These are phyloP conservation scores for Aspergillus sp. DNA, from an alignment of 2,329 filamentous ascomycete species.

Conservation along the genomic window DNA sequence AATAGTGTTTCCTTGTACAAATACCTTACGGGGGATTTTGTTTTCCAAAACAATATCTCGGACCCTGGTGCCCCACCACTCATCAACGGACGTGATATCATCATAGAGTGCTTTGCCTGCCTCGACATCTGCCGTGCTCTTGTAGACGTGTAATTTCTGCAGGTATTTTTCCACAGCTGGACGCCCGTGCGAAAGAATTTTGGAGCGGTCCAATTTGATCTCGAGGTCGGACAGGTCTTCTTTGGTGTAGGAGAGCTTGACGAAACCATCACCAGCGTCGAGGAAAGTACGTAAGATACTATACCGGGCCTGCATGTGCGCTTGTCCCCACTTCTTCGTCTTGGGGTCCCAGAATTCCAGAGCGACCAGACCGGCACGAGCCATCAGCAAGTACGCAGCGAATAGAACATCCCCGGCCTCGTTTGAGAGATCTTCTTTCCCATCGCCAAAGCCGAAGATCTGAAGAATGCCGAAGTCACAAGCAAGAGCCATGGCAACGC, in stretches of 20 bases:
- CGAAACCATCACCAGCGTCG: conserved; percentile 81
- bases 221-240: conserved; percentile 78
- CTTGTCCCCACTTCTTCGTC: conserved; percentile 86
- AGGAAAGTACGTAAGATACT: conserved; percentile 77
- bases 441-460: conserved; percentile 89
- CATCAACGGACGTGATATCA: conserved; percentile 77
- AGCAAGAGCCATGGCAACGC: conserved; percentile 85
- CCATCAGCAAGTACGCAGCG: conserved; percentile 88
- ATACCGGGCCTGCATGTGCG: conserved; percentile 88
- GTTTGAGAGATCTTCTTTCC: conserved; percentile 67
- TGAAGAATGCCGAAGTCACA: conserved; percentile 87
- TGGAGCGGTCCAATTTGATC: conserved; percentile 78
- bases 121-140: conserved; percentile 81
- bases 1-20: conserved; percentile 89
- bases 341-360: conserved; percentile 96
- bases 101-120: conserved; percentile 78
- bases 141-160: conserved; percentile 90
- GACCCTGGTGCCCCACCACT: conserved; percentile 81
- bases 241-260: conserved; percentile 71
- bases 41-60: conserved; percentile 61
- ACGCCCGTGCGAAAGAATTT: conserved; percentile 81
- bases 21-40: conserved; percentile 67
- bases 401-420: conserved; percentile 87
- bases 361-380: conserved; percentile 81
- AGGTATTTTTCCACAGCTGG: conserved; percentile 82